phyloP scores from a whole-genome alignment of 1,139 yeast species.

The Geotrichum carabidarum region DNA sequence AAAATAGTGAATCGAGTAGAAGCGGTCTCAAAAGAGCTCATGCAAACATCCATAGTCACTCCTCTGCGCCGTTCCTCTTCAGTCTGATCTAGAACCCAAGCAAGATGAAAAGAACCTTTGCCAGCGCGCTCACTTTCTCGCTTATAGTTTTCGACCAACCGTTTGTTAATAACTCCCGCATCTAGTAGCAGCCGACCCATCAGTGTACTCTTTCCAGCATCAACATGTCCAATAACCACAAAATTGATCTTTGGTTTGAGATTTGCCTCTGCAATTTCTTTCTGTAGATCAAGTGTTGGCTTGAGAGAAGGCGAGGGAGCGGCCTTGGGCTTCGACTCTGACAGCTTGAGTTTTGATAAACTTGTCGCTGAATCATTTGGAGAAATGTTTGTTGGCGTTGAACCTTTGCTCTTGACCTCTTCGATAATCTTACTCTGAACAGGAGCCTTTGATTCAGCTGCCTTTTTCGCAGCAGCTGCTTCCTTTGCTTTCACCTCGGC shows the following conservation, averaged over 20 bases:
- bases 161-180: constrained; percentile 71
- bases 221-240: constrained; percentile 92
- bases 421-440: not conserved
- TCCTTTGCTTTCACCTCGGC: not conserved
- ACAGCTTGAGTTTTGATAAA: constrained; percentile 3
- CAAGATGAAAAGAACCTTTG: constrained; percentile 88
- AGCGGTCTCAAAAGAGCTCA: constrained; percentile 71
- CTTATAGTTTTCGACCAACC: constrained; percentile 68
- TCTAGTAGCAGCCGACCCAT: constrained; percentile 87
- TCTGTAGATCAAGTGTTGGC: constrained; percentile 11
- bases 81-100: constrained; percentile 98
- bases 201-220: constrained; percentile 93
- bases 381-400: too few relatives aligned
- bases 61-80: constrained; percentile 79
- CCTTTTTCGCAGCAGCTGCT: constrained; percentile 5
- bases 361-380: not conserved
- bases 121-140: constrained; percentile 80
- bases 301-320: constrained; percentile 7
- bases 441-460: not conserved
- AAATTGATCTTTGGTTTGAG: constrained; percentile 35
- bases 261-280: constrained; percentile 8
- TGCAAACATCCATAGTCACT: constrained; percentile 89
- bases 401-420: not conserved
- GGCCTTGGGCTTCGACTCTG: constrained; percentile 8
- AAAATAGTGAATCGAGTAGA: constrained; percentile 71